Base-by-base conservation (phyloP, 2,329 filamentous ascomycete species). In the Penicillium sp. region DNA sequence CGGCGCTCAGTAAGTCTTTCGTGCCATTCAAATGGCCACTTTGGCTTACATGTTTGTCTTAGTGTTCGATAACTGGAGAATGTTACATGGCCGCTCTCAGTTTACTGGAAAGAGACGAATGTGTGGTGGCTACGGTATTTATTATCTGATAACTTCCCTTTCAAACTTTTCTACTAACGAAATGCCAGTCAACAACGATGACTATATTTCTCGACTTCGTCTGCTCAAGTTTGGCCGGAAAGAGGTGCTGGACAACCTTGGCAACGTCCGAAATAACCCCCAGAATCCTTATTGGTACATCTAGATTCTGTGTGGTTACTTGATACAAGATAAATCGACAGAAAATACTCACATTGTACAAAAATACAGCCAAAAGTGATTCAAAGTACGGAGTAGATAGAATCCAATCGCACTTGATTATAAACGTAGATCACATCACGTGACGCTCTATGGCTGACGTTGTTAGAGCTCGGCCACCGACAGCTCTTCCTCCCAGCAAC, bases 31-130 rank as follows among this genome's bases (percentile, higher is more conserved):
- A 7, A 42, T 33, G 9, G 5, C 8, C 7, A 13, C 25, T 35
- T 53, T 52, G 8, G 50, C 45, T 31, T 50, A 37, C 43, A 45
- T 25, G 21, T 52, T 31, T 55, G 47, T 42, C 48, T 12, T 66
- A 90, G 89, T 97, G 47, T 97, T 99, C 73, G 91, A 99, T 72
- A 97, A 99, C 70, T 97, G 93, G 92, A 84, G 94, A 58, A 89
- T 97, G 35, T 78, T 97, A 66, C 94, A 99, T 74, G 94, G 93
- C 1, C 82, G 94, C 66, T 87, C 87, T 51, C 85, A 85, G 0
- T 99, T 97, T 69, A 89, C 87, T 6, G 94, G 94, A 1, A 86
- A 89, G 70, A 82, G 94, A 64, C 86, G 93, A 64, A 90, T 99
- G 70, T 97, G 93, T 73, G 94, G 94, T 59, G 93, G 85, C 10